These are phyloP conservation scores for Leonotis leonurus DNA, from an alignment of 257 asterid species.

Conservation along the genomic window DNA sequence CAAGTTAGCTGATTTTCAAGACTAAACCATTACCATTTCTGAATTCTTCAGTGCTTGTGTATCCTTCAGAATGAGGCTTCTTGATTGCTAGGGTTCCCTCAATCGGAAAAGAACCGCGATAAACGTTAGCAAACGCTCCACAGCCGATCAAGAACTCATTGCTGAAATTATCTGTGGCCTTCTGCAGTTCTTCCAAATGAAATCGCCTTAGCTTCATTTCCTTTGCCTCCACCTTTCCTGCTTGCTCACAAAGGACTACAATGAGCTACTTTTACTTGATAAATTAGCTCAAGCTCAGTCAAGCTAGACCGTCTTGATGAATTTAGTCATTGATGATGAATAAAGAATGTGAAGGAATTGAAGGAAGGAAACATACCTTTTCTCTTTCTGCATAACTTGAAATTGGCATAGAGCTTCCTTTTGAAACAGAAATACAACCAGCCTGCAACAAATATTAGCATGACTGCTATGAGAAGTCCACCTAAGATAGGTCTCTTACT, in stretches of 20 bases:
- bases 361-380: slow-evolving; percentile 30
- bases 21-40: slow-evolving; percentile 39
- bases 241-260: background rate
- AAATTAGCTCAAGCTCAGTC: background rate
- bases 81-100: slow-evolving; percentile 54
- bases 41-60: slow-evolving; percentile 56
- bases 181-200: slow-evolving; percentile 43
- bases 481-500: slow-evolving; percentile 23
- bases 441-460: slow-evolving; percentile 23
- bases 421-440: slow-evolving; percentile 42
- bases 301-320: background rate
- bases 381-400: slow-evolving; percentile 21
- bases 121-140: slow-evolving; percentile 72
- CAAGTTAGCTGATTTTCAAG: background rate
- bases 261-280: background rate
- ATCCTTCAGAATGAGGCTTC: slow-evolving; percentile 46
- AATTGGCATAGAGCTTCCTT: slow-evolving; percentile 33
- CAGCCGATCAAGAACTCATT: slow-evolving; percentile 41
- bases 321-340: background rate
- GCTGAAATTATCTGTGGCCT: slow-evolving; percentile 70
- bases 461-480: slow-evolving; percentile 28
- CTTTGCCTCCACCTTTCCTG: slow-evolving; percentile 41
- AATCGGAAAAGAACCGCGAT: slow-evolving; percentile 41
- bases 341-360: background rate
- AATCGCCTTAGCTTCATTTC: slow-evolving; percentile 37